These are phyloP conservation scores for Solanum chiquidenum DNA, from an alignment of 257 asterid species.

Conservation along the genomic window DNA sequence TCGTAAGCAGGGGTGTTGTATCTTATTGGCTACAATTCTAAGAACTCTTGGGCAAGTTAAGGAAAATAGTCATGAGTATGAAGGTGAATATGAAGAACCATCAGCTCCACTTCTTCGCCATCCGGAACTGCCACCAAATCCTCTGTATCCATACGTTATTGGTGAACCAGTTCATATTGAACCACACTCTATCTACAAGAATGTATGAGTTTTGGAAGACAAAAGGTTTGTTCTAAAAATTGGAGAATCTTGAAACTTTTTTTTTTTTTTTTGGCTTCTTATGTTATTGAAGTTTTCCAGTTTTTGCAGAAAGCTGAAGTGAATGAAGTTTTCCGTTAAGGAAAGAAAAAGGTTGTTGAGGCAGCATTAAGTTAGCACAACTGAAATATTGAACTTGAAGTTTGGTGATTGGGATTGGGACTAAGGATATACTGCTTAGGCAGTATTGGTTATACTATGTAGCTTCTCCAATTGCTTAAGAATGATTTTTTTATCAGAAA, in stretches of 20 bases:
- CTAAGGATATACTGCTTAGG: neutral
- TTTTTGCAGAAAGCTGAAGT: neutral
- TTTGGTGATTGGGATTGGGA: neutral
- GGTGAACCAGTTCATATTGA: constrained; percentile 1
- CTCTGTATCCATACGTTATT: constrained; percentile 9
- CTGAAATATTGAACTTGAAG: neutral
- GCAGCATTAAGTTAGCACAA: neutral
- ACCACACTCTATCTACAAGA: neutral
- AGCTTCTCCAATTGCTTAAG: neutral
- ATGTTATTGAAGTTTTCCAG: neutral
- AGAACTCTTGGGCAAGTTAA: constrained; percentile 16
- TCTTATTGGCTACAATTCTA: constrained; percentile 33
- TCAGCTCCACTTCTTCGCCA: constrained; percentile 17
- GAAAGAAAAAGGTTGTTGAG: neutral
- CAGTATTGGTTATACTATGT: neutral
- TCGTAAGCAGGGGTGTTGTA: constrained; percentile 34
- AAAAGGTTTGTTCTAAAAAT: neutral
- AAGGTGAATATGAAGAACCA: constrained; percentile 6
- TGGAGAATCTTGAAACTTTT: neutral
- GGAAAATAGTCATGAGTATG: neutral
- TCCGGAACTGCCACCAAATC: neutral
- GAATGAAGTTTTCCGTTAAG: neutral
- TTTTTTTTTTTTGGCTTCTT: neutral
- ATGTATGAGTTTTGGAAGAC: neutral
- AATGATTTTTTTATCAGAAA: neutral